Evolutionary conservation across 164 flowering plant genomes (phyloP), one percentile per base, ranked within the genome.

Genomic region (Amborella trichopoda): DNA sequence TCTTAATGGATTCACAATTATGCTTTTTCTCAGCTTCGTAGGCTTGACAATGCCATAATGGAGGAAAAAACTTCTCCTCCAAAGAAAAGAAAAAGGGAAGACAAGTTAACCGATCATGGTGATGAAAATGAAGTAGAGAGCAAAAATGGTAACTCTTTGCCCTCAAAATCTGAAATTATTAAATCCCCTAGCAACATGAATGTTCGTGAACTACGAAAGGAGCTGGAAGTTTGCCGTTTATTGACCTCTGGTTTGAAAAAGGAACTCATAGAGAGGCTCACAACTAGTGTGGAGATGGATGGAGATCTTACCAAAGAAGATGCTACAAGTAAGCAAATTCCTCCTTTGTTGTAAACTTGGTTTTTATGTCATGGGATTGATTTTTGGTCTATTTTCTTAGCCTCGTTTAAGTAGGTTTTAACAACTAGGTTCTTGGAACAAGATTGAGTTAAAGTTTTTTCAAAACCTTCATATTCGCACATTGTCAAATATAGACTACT

Each of bases 181-280:
- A 84, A 77, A 25, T 46, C 48, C 59, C 53, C 65, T 30, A 65
- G 67, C 2, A 58, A 36, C 22, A 68, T 76, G 83, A 41, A 51
- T n/a, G 16, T 82, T 23, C 61, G 60, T 47, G 48, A 79, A 50
- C 62, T 82, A 34, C 75, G 91, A 1, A 68, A 79, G 46, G 64
- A 77, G 65, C 78, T 83, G 1, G 30, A 39, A 11, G 50, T 47
- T 41, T 64, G 62, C 3, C 81, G 86, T 12, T 23, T 75, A 52
- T 60, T 71, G 14, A 5, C 66, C 0, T 23, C 25, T 49, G 82
- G 87, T 28, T 54, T 77, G 11, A 82, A 75, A 73, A 75, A 72
- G 40, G 78, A 75, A 33, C 62, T 77, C 6, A 25, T 79, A 9
- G 72, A 77, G 54, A 73, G 82, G 63, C 74, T 78, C 10, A 68